A percentile compares a stretch with the other conserved stretches of the same genome.
phyloP scores from a whole-genome alignment of 306 rosid genomes.

The Acacia confusa region DNA sequence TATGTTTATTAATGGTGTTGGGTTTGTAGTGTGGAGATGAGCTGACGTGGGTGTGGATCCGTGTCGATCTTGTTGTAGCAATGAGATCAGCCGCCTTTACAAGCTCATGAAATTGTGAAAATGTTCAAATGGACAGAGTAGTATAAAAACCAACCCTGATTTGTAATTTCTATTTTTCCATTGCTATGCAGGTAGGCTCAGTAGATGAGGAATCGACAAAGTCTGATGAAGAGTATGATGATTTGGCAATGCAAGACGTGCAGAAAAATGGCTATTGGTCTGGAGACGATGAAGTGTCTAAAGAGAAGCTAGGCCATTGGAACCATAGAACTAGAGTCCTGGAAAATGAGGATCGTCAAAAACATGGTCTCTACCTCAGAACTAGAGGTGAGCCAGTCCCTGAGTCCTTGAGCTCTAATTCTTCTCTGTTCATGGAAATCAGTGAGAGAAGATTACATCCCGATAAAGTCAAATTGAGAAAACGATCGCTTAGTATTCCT shows the following conservation, averaged over 20 bases:
- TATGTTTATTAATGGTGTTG: not conserved
- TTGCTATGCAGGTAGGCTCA: constrained; percentile 68
- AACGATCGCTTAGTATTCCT: constrained; percentile 85
- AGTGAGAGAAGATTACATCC: constrained; percentile 45
- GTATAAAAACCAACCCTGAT: not conserved
- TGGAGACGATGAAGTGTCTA: constrained; percentile 51
- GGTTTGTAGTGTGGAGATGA: not conserved
- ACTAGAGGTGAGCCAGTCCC: constrained; percentile 55
- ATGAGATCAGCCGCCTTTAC: not conserved
- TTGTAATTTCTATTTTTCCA: not conserved
- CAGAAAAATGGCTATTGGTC: constrained; percentile 59
- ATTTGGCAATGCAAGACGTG: constrained; percentile 78
- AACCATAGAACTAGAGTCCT: constrained; percentile 34
- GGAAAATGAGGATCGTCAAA: constrained; percentile 48
- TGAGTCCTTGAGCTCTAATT: constrained; percentile 48
- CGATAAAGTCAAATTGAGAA: constrained; percentile 53
- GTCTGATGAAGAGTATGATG: constrained; percentile 95
- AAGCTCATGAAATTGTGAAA: not conserved
- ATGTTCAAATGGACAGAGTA: not conserved
- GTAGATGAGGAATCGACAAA: constrained; percentile 95
- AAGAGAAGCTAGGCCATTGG: constrained; percentile 27
- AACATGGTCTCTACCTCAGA: constrained; percentile 54
- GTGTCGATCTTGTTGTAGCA: not conserved
- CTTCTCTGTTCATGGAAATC: constrained; percentile 55
- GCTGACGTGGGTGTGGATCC: not conserved